Evolutionary conservation across 495 filamentous ascomycete species (phyloP), one percentile per base, ranked within the genome.

Genomic region (Trichoderma virens): DNA sequence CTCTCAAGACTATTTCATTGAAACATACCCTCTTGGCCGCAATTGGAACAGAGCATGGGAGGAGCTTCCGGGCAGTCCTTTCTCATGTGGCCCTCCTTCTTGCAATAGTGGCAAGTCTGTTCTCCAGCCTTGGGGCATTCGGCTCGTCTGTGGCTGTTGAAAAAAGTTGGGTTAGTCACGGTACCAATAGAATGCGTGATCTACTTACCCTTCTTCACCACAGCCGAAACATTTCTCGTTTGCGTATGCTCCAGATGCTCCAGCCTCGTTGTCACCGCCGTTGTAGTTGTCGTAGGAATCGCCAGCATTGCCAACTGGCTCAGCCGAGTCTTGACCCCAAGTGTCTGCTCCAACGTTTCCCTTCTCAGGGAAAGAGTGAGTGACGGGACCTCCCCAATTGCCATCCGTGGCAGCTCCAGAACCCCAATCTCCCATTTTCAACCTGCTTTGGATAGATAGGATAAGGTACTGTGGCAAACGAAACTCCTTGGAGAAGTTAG

Each of bases 141-240:
- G 2, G 68, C 63, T 71, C 82, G 84, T 64, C 67, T 76, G 74
- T 86, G 84, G 18, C 83, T 85, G 11, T 56, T 27, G 38, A 2
- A 14, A 63, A 47, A 54, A 14, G 56, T 61, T n/a, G 28, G 68
- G 70, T 67, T 73, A 65, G 47, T 32, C 61, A 35, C 51, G 20
- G 18, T 5, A 18, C 56, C 31, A n/a, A 0, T n/a, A 51, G 38
- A 28, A 31, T n/a, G 27, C 34, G 60, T 35, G 16, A 61, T 34
- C 14, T 20, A 66, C 78, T 76, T 79, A 88, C 88, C 89, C 90
- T 65, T 80, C 74, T 70, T 91, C 74, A 39, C 88, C 89, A 66
- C 91, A 96, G 71, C 91, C 92, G 82, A 86, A 95, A 77, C 91
- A 96, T 79, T 85, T 62, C n/a, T 69, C 68, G 59, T 68, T 66